Evolutionary conservation across 352 stramenopile species (phyloP).

Genomic region (Plasmopara halstedii): DNA sequence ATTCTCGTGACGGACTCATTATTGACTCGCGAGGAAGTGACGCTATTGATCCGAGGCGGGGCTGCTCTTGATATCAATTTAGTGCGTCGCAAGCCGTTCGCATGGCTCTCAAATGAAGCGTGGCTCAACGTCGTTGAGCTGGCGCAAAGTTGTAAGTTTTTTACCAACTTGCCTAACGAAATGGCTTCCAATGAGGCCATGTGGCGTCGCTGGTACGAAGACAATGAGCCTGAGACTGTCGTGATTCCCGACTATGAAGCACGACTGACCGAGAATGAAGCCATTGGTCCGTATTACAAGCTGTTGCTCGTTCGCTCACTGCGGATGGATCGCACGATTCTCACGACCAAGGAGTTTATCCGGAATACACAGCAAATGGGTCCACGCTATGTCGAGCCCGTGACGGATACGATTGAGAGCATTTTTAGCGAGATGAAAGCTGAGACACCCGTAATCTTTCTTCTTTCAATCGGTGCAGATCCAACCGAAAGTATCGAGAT

Average conservation of each 20-base stretch:
- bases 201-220: conserved; percentile 97
- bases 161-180: conserved; percentile 92
- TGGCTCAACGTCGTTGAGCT: conserved; percentile 98
- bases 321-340: conserved; percentile 96
- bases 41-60: conserved; percentile 92
- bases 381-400: conserved; percentile 93
- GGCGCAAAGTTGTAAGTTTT: conserved; percentile 94
- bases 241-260: conserved; percentile 95
- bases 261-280: conserved; percentile 87
- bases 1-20: conserved; percentile 94
- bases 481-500: conserved; percentile 97
- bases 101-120: conserved; percentile 95
- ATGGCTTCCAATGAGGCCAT: conserved; percentile 95
- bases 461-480: conserved; percentile 95
- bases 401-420: conserved; percentile 98
- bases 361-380: conserved; percentile 96
- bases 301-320: conserved; percentile 95
- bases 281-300: conserved; percentile 95
- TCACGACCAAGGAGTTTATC: conserved; percentile 97
- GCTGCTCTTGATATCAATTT: conserved; percentile 96
- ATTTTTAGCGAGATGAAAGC: conserved; percentile 96
- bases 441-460: conserved; percentile 96
- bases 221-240: conserved; percentile 95
- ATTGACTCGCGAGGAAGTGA: conserved; percentile 93
- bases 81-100: conserved; percentile 93